A percentile compares a stretch with the other conserved stretches of the same genome.
These are phyloP conservation scores for Paraphaeosphaeria sporulosa DNA, from an alignment of 2,329 filamentous ascomycete genomes.

Conservation along the genomic window DNA sequence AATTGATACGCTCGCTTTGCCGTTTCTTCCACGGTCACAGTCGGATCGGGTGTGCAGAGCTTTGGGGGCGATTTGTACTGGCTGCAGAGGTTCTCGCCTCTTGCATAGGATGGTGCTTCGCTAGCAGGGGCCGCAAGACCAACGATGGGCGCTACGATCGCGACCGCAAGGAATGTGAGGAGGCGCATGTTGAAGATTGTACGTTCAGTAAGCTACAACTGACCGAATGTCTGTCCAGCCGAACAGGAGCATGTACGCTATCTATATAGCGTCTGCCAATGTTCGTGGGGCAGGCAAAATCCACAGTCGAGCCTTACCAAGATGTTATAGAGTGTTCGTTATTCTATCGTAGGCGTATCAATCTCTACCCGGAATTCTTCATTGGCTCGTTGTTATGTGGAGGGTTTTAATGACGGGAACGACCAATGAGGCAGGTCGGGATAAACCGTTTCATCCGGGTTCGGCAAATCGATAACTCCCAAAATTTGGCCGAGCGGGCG, in stretches of 20 bases:
- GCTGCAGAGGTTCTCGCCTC: conserved; percentile 28
- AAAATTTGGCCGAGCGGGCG: neutral
- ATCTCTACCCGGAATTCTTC: neutral
- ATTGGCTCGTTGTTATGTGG: neutral
- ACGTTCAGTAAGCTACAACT: neutral
- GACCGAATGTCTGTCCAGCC: neutral
- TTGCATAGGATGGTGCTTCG: neutral
- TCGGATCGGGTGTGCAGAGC: conserved; percentile 22
- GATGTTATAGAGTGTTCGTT: conserved; percentile 16
- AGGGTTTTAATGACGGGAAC: neutral
- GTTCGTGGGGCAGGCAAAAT: neutral
- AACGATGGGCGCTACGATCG: conserved; percentile 20
- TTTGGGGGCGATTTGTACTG: conserved; percentile 24
- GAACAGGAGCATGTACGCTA: neutral
- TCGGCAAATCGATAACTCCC: neutral
- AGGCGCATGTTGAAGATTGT: conserved; percentile 16
- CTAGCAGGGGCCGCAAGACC: conserved; percentile 23
- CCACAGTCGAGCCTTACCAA: conserved; percentile 8
- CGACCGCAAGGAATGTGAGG: conserved; percentile 11
- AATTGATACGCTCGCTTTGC: conserved; percentile 27
- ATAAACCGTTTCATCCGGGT: conserved; percentile 9
- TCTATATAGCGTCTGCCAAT: conserved; percentile 6
- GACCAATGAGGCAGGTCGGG: conserved; percentile 1
- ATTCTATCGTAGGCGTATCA: conserved; percentile 12
- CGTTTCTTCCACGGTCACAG: conserved; percentile 26